phyloP scores from a whole-genome alignment of 2,329 filamentous ascomycete genomes.

The Aureobasidium zeae region DNA sequence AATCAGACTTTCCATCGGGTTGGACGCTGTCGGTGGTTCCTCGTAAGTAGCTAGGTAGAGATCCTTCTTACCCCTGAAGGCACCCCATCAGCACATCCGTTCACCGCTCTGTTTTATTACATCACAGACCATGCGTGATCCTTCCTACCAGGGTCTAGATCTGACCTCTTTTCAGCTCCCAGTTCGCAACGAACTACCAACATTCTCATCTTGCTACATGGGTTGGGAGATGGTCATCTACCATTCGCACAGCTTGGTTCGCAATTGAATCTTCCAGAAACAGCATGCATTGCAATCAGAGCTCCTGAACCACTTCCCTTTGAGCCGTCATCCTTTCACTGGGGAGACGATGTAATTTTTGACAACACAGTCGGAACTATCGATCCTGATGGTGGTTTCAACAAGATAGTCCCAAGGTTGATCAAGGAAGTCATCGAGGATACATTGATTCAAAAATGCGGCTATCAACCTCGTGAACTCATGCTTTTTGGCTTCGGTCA shows the following conservation, averaged over 20 bases:
- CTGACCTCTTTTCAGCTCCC: conserved; percentile 29
- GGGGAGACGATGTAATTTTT: conserved; percentile 51
- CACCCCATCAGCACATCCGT: background rate
- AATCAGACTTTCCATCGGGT: conserved; percentile 34
- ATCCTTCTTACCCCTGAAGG: too few species aligned
- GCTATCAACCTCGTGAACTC: conserved; percentile 41
- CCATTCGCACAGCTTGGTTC: conserved; percentile 62
- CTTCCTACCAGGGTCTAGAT: background rate
- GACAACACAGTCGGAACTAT: conserved; percentile 42
- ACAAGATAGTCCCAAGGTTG: conserved; percentile 34
- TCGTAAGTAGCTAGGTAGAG: conserved; percentile 38
- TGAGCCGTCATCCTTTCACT: conserved; percentile 55
- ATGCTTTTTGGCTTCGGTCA: conserved; percentile 49
- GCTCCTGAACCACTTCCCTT: conserved; percentile 62
- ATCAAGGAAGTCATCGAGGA: conserved; percentile 36
- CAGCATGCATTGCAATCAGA: conserved; percentile 63
- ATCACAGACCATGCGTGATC: conserved; percentile 14
- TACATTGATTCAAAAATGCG: conserved; percentile 40
- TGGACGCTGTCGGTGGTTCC: conserved; percentile 36
- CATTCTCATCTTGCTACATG: conserved; percentile 73
- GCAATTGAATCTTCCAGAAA: conserved; percentile 65
- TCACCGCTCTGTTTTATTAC: background rate
- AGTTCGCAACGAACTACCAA: conserved; percentile 54
- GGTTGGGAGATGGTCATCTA: conserved; percentile 64
- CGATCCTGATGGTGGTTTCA: conserved; percentile 47